Base-by-base conservation (phyloP, 768 basidiomycete species). In the Scleroderma bovista region DNA sequence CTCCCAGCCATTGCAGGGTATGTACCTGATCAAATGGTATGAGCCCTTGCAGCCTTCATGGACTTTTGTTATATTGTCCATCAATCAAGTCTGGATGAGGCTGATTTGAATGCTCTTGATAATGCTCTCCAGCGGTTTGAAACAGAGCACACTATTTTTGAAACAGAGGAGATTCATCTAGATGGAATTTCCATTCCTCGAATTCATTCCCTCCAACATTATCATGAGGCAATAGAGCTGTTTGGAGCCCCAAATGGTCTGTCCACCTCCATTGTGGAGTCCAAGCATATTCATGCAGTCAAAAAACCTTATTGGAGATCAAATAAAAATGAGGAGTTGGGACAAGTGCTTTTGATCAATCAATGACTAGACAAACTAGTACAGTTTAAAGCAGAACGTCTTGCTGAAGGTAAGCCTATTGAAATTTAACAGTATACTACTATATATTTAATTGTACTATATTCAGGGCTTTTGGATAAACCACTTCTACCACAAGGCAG, bases 1-100 rank as follows among this genome's bases (percentile, higher is more conserved):
- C 49, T 69, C 11, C 47, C 60, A 40, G 63, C 65, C 0, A 63
- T 72, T 45, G 51, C 42, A 1, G 68, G 66, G 10, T 57, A 65
- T 56, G 58, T 72, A 5, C 69, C 66, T 0, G 24, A 50, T 11
- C 44, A 62, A 10, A 63, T 69, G 56, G 56, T 69, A 3, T 45
- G 58, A 32, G 46, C 52, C 3, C 24, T 69, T 13, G 19, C 49
- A 3, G 50, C 57, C 11, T 63, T 69, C 38, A 23, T 67, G n/a
- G 64, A 69, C 12, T 67, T 61, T 51, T 63, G 60, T 41, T 69
- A 66, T 48, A 54, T 67, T 20, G 34, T 48, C 12, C 26, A 17
- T 10, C 46, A n/a, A 22, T 46, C 33, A 46, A 37, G 32, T 33
- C 32, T 47, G 10, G 16, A 24, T 24, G 23, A 22, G 13, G 41